Evolutionary conservation across 1,284 basidiomycete genomes (phyloP), one percentile per base, ranked within the genome.

Genomic region (Irpex sp.): DNA sequence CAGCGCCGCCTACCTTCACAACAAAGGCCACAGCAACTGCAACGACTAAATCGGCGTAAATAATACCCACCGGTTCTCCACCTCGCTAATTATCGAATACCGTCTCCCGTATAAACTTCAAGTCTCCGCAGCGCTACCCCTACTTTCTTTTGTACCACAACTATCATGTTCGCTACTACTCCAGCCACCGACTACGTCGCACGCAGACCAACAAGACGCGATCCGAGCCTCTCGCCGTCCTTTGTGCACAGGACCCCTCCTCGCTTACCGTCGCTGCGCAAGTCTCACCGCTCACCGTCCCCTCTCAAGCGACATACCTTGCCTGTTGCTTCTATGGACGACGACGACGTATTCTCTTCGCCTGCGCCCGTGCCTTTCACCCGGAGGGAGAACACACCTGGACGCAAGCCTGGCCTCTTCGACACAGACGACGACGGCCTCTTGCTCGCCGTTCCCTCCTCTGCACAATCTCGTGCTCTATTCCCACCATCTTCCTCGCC

Each of bases 281-380:
- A 76, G 70, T 80, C 67, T 79, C 82, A 45, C 80, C 84, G 55
- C 81, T 86, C 86, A 1, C 83, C 85, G 19, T 88, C 87, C 5
- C 86, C 85, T 16, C 77, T 85, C 61, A 77, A 81, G 58, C 67
- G 69, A 45, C 67, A 68, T 47, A 56, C 66, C 47, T 58, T 66
- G 56, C 66, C 71, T 8, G 76, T 78, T 63, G 66, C 69, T 42
- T 71, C 73, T 8, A 64, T 70, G 54, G 73, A 77, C 56, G 68
- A 72, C 56, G 80, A 84, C 66, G 81, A 84, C 67, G 72, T 81
- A 61, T 83, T 84, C 67, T 73, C 82, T 66, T 87, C 84, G 28
- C 83, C 84, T 4, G 80, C 78, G 68, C 78, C 72, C 63, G 77
- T 79, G 52, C 55, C 75, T 76, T 66, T 77, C 58, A 71, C 75